Percentiles rank a stretch among this genome's conserved stretches.
phyloP scores from a whole-genome alignment of 495 filamentous ascomycete genomes.

The Podospora tetraspora region DNA sequence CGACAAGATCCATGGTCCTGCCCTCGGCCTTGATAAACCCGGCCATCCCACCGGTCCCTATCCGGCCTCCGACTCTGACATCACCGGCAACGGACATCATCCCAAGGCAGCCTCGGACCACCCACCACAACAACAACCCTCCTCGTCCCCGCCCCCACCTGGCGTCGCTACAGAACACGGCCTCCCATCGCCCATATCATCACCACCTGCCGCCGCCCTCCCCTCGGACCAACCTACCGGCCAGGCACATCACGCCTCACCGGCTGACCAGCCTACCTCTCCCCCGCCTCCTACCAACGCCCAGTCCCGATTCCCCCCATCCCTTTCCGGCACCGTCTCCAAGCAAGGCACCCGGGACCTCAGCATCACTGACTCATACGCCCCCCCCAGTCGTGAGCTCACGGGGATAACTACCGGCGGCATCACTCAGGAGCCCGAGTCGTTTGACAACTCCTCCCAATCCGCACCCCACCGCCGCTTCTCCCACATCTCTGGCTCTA shows the following conservation, averaged over 20 bases:
- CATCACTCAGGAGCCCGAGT: constrained; percentile 31
- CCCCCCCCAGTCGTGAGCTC: constrained; percentile 23
- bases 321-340: constrained; percentile 20
- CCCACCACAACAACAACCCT: constrained; percentile 11
- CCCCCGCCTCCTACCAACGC: background rate
- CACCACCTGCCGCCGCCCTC: constrained; percentile 5
- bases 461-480: constrained; percentile 16
- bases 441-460: constrained; percentile 18
- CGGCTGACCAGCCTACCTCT: constrained; percentile 15
- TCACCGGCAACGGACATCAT: constrained; percentile 13
- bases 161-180: constrained; percentile 23
- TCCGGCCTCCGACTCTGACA: constrained; percentile 6
- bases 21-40: constrained; percentile 2
- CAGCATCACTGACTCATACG: constrained; percentile 27
- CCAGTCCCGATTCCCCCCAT: constrained; percentile 11
- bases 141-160: constrained; percentile 8
- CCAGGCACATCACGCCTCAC: constrained; percentile 9
- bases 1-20: constrained; percentile 4
- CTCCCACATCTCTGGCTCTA: constrained; percentile 21
- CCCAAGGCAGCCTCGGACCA: constrained; percentile 16
- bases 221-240: constrained; percentile 19
- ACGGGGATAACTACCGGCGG: constrained; percentile 21
- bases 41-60: constrained; percentile 10
- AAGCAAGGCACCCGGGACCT: constrained; percentile 25
- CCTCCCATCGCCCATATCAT: constrained; percentile 27